These are phyloP conservation scores for Pseudocohnilembus persalinus DNA, from an alignment of 169 alveolate species.

Conservation along the genomic window DNA sequence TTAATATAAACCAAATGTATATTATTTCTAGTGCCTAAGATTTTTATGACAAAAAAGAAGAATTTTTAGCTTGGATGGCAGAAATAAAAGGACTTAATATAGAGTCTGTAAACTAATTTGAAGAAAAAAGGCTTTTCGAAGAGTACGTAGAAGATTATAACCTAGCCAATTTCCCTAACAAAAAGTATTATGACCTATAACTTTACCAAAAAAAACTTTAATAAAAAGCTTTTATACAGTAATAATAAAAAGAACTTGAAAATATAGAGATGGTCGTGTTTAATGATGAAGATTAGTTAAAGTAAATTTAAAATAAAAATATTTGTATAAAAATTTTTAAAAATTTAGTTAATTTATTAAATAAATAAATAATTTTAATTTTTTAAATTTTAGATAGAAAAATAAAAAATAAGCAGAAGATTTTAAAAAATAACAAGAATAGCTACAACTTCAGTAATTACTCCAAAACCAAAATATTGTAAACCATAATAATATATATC, in stretches of 20 bases:
- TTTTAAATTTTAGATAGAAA: too few relatives aligned
- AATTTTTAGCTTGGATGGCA: constrained; percentile 57
- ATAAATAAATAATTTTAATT: too few relatives aligned
- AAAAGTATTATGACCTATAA: constrained; percentile 58
- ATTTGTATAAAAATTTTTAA: too few relatives aligned
- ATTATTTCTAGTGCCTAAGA: constrained; percentile 41
- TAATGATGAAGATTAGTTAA: background rate
- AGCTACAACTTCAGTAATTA: too few relatives aligned
- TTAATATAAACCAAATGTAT: too few relatives aligned
- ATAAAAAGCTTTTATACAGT: too few relatives aligned
- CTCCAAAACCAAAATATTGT: background rate
- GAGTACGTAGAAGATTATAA: constrained; percentile 67
- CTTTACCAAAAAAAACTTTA: constrained; percentile 14
- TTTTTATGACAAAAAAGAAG: constrained; percentile 52
- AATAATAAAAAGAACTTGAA: too few relatives aligned
- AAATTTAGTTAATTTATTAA: too few relatives aligned
- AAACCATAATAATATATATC: background rate
- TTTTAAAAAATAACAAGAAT: too few relatives aligned
- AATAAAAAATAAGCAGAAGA: too few relatives aligned
- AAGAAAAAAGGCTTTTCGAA: constrained; percentile 52
- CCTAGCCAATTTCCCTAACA: constrained; percentile 63
- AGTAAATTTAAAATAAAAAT: background rate
- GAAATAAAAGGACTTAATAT: constrained; percentile 55
- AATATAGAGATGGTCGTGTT: background rate
- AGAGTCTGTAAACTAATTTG: constrained; percentile 48